Base-by-base conservation (phyloP, 441 rosid genomes). In the Adansonia rubrostipa region DNA sequence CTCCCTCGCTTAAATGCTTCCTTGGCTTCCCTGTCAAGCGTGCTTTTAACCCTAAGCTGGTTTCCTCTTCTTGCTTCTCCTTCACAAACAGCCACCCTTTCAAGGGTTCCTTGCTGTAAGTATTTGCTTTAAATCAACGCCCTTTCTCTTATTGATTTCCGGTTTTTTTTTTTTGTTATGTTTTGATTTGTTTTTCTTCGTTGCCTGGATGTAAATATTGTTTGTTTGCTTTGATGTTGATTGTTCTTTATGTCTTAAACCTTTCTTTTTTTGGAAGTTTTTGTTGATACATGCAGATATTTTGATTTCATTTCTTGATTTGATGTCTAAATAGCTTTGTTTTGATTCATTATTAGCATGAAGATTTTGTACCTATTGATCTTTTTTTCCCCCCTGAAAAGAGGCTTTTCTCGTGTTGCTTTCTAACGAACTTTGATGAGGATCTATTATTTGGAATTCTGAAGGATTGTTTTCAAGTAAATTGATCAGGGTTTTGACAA, bases 101-200 rank as follows among this genome's bases (percentile, higher is more conserved):
- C 11, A 66, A 19, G 7, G 78, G 79, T 71, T 84, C 96, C 54
- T 83, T 90, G 79, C 75, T 86, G 99, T 94, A 77, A 84, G 93
- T 86, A 0, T 4, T 71, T 14, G 75, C 60, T 15, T 70, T 4
- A 1, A 28, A 28, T 28, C 33, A 28, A 28, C 33, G 33, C 33
- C 33, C 33, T 70, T n/a, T 57, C 68, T 79, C 10, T 14, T 33
- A 4, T 63, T 0, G 68, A 56, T 71, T 50, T 47, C 66, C 9
- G 54, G 11, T 50, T 54, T 68, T 75, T 54, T 40, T 83, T 80
- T 13, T 56, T 28, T 78, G 48, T 40, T 78, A 42, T 24, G 28
- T 28, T 28, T 28, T 28, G 33, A 28, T 28, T 28, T 28, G 33
- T 33, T 51, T n/a, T n/a, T 28, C 50, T 17, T 60, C 22, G 19